A percentile compares a stretch with the other conserved stretches of the same genome.
phyloP scores from a whole-genome alignment of 345 rosid genomes.

The Rhizophora apiculata region DNA sequence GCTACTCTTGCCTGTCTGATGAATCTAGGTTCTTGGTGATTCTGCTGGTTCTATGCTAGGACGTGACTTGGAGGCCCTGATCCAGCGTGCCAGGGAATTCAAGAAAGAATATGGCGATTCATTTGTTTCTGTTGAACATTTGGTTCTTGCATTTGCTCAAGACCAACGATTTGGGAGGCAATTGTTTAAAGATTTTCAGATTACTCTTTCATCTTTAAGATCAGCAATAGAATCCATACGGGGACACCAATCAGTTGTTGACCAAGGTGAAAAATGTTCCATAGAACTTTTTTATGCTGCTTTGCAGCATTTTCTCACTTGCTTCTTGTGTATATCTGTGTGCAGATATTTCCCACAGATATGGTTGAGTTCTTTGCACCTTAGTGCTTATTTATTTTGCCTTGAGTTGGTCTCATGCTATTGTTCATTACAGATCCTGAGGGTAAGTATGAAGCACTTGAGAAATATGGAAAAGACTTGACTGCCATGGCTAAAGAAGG shows the following conservation, averaged over 20 bases:
- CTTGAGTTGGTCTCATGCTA: slow-evolving; percentile 12
- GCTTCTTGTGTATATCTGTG: too few relatives aligned
- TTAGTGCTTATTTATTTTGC: background rate
- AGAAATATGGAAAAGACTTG: slow-evolving; percentile 93
- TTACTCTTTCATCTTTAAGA: slow-evolving; percentile 59
- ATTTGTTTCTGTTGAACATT: slow-evolving; percentile 90
- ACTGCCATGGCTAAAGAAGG: slow-evolving; percentile 97
- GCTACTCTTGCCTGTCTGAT: background rate
- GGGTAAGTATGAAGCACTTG: slow-evolving; percentile 94
- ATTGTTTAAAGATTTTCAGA: slow-evolving; percentile 76
- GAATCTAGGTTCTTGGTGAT: slow-evolving; percentile 77
- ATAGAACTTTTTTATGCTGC: background rate
- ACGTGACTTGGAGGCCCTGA: slow-evolving; percentile 81
- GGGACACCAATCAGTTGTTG: slow-evolving; percentile 95
- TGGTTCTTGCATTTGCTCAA: slow-evolving; percentile 76
- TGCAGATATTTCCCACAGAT: too few relatives aligned
- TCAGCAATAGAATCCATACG: slow-evolving; percentile 85
- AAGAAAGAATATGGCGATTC: slow-evolving; percentile 93
- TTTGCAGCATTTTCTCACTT: background rate
- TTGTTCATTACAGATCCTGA: slow-evolving; percentile 69
- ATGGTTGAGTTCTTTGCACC: too few relatives aligned
- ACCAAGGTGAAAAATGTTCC: slow-evolving; percentile 59
- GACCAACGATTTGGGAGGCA: slow-evolving; percentile 94
- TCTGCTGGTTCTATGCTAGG: slow-evolving; percentile 94
- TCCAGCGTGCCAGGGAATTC: slow-evolving; percentile 72